Evolutionary conservation across 495 filamentous ascomycete species (phyloP).

Genomic region (Hypoxylon rickii): DNA sequence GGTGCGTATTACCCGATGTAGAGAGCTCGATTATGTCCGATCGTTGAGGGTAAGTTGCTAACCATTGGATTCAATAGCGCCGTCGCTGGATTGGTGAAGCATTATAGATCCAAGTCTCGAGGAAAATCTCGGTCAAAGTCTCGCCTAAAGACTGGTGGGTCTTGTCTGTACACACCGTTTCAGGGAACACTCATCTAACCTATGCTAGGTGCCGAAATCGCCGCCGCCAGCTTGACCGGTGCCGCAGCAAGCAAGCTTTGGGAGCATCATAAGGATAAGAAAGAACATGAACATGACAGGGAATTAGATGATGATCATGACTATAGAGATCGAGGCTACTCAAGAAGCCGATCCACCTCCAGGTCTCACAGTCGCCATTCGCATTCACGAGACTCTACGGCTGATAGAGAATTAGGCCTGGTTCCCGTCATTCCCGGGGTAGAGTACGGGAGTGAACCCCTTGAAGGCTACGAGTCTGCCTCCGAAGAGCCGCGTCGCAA

Average conservation of each 20-base stretch:
- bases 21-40: too few species aligned
- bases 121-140: conserved; percentile 60
- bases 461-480: conserved; percentile 46
- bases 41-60: conserved; percentile 11
- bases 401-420: conserved; percentile 69
- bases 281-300: conserved; percentile 58
- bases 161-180: neutral
- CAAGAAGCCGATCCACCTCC: conserved; percentile 54
- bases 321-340: conserved; percentile 48
- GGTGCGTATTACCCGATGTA: conserved; percentile 51
- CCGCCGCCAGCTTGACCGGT: conserved; percentile 75
- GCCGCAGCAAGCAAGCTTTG: conserved; percentile 82
- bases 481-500: conserved; percentile 34
- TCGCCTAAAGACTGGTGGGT: conserved; percentile 54
- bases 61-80: conserved; percentile 45
- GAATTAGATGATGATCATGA: conserved; percentile 36
- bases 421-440: conserved; percentile 57
- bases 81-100: conserved; percentile 74
- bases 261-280: conserved; percentile 72
- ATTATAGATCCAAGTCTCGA: conserved; percentile 65
- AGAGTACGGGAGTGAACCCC: conserved; percentile 49
- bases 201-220: conserved; percentile 58
- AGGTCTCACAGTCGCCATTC: conserved; percentile 44
- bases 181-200: conserved; percentile 8
- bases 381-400: conserved; percentile 52